Base-by-base conservation (phyloP, 805 yeast genomes). In the Teunomyces stri region DNA sequence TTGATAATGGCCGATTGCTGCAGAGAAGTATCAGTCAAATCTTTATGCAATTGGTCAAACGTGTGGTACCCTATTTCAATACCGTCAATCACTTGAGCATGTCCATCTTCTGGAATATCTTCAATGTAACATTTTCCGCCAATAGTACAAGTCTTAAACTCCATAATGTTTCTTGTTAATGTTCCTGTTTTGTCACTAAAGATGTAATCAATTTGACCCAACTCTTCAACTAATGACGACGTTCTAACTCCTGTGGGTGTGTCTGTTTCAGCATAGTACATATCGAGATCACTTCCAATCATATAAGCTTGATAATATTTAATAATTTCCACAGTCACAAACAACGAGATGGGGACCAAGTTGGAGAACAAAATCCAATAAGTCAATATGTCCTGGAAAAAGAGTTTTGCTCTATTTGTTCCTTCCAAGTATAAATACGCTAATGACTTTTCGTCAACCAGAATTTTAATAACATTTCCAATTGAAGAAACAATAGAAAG, bases 181-280 rank as follows among this genome's bases (percentile, higher is more conserved):
- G 99, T 94, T 27, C 99, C 99, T 0, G 99, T 94, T 63, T 94
- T 94, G 66, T 94, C 99, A 65, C 96, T 88, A 69, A 94, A 94
- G 18, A 94, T 87, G 61, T 90, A 91, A 62, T 92, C 95, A 59
- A 94, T 91, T 65, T 94, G 99, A 22, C 99, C 99, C 53, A 94
- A 74, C 58, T 94, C 99, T 66, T 94, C 99, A 5, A 94, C 99
- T 56, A 94, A 76, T 11, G 96, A 87, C 1, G 98, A 92, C 0
- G 99, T 92, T 53, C 99, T 77, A 15, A 94, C 96, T 4, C 91
- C 90, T 0, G 97, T 86, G 1, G 99, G 98, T 0, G 97, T 90
- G 60, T 94, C 98, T 0, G 90, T 79, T 43, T 79, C 85, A 52
- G 81, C 90, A 57, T 88, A 81, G 62, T 94, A 95, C 83, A 94